These are phyloP conservation scores for Cryptococcus jaspeensis DNA, from an alignment of 1,284 basidiomycete species.

Conservation along the genomic window DNA sequence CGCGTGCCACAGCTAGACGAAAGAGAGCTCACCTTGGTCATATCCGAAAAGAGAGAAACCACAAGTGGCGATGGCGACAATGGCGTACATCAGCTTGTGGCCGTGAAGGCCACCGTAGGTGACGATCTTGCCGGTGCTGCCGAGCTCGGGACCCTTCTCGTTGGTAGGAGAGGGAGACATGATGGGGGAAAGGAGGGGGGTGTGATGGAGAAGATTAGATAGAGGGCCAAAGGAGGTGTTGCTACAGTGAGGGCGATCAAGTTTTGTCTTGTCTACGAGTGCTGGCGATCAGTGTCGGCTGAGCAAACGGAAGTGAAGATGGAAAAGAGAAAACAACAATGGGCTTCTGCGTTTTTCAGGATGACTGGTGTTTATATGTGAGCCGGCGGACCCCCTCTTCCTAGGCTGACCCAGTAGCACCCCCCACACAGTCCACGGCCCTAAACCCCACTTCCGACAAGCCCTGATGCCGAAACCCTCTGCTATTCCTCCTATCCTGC, in stretches of 20 bases:
- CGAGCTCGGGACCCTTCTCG: conserved; percentile 9
- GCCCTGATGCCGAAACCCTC: no score
- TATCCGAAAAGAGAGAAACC: conserved; percentile 49
- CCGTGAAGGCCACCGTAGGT: conserved; percentile 43
- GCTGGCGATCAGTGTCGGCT: not conserved
- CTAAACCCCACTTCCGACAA: no score
- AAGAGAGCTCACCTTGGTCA: conserved; percentile 32
- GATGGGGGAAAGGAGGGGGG: not conserved
- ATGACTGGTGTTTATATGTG: conserved; percentile 9
- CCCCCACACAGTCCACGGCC: not conserved
- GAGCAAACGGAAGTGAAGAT: not conserved
- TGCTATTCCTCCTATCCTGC: no score
- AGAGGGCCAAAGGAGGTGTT: not conserved
- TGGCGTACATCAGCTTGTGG: conserved; percentile 35
- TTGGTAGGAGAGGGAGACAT: conserved; percentile 8
- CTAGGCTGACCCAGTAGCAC: not conserved
- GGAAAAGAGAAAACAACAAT: conserved; percentile 4
- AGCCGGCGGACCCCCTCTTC: not conserved
- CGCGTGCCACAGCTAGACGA: not conserved
- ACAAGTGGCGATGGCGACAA: conserved; percentile 44
- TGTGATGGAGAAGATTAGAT: not conserved
- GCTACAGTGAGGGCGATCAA: not conserved
- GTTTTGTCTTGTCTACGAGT: not conserved
- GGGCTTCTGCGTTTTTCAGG: not conserved
- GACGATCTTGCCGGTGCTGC: conserved; percentile 20